Evolutionary conservation across 2,329 filamentous ascomycete genomes (phyloP).

Genomic region (Ophiocordyceps camponoti-floridani): DNA sequence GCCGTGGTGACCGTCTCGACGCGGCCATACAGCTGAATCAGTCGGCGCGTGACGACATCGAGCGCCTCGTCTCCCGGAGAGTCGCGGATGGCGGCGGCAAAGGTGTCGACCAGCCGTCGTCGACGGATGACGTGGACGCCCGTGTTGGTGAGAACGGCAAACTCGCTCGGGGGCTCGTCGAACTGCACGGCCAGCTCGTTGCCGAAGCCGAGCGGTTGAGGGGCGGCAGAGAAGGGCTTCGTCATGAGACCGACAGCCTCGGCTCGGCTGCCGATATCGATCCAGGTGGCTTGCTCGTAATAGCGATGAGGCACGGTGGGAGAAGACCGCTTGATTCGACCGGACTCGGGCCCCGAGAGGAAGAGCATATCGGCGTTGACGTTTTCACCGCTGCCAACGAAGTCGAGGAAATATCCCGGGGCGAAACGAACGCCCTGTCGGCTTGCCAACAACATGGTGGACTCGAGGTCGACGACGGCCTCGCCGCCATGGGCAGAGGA

Average conservation of each 20-base stretch:
- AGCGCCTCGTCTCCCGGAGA: constrained; percentile 62
- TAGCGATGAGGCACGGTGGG: constrained; percentile 38
- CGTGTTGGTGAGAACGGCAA: constrained; percentile 80
- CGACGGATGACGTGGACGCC: constrained; percentile 77
- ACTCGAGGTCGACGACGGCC: constrained; percentile 26
- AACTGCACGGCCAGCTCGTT: constrained; percentile 97
- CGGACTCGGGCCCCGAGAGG: constrained; percentile 73
- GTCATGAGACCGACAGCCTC: constrained; percentile 68
- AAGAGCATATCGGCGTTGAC: constrained; percentile 54
- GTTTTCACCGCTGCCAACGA: constrained; percentile 47
- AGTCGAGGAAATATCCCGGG: constrained; percentile 82
- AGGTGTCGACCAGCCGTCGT: constrained; percentile 76
- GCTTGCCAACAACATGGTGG: constrained; percentile 28
- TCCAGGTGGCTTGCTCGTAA: constrained; percentile 64
- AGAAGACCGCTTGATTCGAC: constrained; percentile 51
- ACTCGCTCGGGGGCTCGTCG: constrained; percentile 62
- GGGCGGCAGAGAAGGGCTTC: constrained; percentile 50
- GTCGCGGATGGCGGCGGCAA: constrained; percentile 62
- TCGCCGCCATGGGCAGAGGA: constrained; percentile 13
- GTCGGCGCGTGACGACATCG: constrained; percentile 65
- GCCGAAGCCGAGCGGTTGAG: constrained; percentile 61
- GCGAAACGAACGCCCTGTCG: constrained; percentile 46
- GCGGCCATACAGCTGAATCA: constrained; percentile 73
- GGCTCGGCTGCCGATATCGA: constrained; percentile 54
- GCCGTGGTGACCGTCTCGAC: constrained; percentile 82